Percentiles rank a stretch among this genome's conserved stretches.
phyloP scores from a whole-genome alignment of 352 stramenopile genomes.

The Blastocystis sp. region DNA sequence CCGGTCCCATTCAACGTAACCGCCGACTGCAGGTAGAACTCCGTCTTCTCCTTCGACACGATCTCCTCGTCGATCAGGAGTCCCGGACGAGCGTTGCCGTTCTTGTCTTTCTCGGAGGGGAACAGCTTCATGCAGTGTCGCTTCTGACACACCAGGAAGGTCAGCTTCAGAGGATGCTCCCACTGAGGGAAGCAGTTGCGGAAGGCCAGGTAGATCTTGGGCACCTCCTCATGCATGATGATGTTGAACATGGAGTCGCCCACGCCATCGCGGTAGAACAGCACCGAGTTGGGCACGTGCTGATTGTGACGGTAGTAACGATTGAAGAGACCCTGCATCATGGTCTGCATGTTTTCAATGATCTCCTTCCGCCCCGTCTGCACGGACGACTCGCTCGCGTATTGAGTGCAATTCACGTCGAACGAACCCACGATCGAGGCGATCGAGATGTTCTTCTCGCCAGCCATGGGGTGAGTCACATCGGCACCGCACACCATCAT shows the following conservation, averaged over 20 bases:
- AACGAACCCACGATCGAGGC: slow-evolving; percentile 22
- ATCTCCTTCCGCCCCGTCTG: slow-evolving; percentile 65
- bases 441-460: slow-evolving; percentile 38
- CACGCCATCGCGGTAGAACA: slow-evolving; percentile 58
- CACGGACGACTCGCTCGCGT: slow-evolving; percentile 65
- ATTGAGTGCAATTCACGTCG: slow-evolving; percentile 65
- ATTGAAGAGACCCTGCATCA: slow-evolving; percentile 50
- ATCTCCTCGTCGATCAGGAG: slow-evolving; percentile 34
- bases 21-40: slow-evolving; percentile 60
- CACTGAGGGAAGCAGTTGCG: slow-evolving; percentile 1
- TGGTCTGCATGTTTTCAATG: slow-evolving; percentile 33
- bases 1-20: slow-evolving; percentile 43
- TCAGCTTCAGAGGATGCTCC: slow-evolving; percentile 2
- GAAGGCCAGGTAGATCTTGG: slow-evolving; percentile 58
- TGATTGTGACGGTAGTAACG: slow-evolving; percentile 26
- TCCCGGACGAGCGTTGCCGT: slow-evolving; percentile 7
- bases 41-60: not conserved
- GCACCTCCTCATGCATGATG: slow-evolving; percentile 39
- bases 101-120: not conserved
- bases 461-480: slow-evolving; percentile 53
- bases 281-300: not conserved
- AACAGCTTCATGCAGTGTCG: slow-evolving; percentile 48
- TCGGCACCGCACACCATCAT: slow-evolving; percentile 58
- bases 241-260: slow-evolving; percentile 40
- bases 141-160: slow-evolving; percentile 56